Evolutionary conservation across 441 rosid genomes (phyloP).

Genomic region (Cnidoscolus chayamansa): DNA sequence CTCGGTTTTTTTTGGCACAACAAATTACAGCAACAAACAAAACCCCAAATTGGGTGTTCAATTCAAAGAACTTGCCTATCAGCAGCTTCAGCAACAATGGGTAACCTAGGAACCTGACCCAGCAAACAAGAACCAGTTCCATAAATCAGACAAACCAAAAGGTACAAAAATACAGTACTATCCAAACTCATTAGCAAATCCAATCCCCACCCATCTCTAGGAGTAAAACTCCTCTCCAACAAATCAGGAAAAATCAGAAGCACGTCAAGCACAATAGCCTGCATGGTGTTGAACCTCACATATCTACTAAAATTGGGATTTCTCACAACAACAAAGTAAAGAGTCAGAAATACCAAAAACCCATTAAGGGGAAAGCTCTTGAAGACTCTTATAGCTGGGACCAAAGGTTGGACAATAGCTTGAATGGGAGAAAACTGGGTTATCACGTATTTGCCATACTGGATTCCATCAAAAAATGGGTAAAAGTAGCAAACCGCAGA

Average conservation of each 20-base stretch:
- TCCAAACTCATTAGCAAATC: slow-evolving; percentile 89
- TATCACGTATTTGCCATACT: slow-evolving; percentile 76
- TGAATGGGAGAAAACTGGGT: slow-evolving; percentile 65
- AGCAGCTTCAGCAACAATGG: slow-evolving; percentile 95
- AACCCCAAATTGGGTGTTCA: slow-evolving; percentile 10
- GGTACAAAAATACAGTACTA: slow-evolving; percentile 82
- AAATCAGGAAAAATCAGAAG: slow-evolving; percentile 84
- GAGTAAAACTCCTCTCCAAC: slow-evolving; percentile 80
- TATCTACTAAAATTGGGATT: slow-evolving; percentile 79
- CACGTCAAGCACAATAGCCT: slow-evolving; percentile 87
- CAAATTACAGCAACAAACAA: not conserved
- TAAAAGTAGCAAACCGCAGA: slow-evolving; percentile 86
- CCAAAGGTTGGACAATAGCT: slow-evolving; percentile 61
- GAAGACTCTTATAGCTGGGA: slow-evolving; percentile 77
- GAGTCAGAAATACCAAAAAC: slow-evolving; percentile 67
- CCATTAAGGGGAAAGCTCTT: slow-evolving; percentile 89
- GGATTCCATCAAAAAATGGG: slow-evolving; percentile 86
- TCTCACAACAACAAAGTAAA: slow-evolving; percentile 89
- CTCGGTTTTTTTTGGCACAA: not conserved
- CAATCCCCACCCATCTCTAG: slow-evolving; percentile 68
- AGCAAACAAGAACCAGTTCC: slow-evolving; percentile 80
- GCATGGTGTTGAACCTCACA: slow-evolving; percentile 97
- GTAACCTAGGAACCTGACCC: slow-evolving; percentile 85
- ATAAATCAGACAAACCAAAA: slow-evolving; percentile 76
- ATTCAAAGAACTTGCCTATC: slow-evolving; percentile 81